Evolutionary conservation across 2,329 filamentous ascomycete genomes (phyloP).

Genomic region (Apiospora sp.): DNA sequence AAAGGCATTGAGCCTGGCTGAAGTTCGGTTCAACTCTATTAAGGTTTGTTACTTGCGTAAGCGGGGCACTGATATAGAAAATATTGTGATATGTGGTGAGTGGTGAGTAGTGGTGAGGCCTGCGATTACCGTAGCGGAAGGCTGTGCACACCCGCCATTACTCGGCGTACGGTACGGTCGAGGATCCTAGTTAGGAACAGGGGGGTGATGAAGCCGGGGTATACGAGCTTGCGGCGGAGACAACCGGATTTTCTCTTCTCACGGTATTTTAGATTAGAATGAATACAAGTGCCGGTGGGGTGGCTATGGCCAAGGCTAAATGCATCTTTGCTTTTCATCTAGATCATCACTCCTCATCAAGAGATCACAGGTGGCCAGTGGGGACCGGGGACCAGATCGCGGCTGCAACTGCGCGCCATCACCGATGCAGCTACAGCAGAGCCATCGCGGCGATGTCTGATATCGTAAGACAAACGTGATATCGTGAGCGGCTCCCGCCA

Average conservation of each 20-base stretch:
- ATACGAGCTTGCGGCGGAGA: neutral
- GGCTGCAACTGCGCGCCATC: neutral
- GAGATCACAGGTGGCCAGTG: neutral
- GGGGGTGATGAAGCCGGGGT: neutral
- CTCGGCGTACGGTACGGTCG: neutral
- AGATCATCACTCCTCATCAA: neutral
- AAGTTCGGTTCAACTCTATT: neutral
- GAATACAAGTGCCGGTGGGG: neutral
- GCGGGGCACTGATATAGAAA: neutral
- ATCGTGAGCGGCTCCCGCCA: neutral
- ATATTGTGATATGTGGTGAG: neutral
- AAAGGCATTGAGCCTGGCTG: neutral
- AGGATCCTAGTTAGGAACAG: neutral
- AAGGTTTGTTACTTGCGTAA: neutral
- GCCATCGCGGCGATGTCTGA: neutral
- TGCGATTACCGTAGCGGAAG: neutral
- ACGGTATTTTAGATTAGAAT: neutral
- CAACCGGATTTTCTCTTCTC: neutral
- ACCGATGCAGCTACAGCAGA: neutral
- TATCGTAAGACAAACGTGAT: neutral
- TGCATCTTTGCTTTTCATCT: neutral
- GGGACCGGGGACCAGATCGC: neutral
- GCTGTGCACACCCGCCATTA: neutral
- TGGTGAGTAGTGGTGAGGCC: neutral
- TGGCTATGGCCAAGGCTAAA: too few species aligned